Conservation (phyloP, 768 basidiomycete species). For the Pulveroboletus frians region DNA sequence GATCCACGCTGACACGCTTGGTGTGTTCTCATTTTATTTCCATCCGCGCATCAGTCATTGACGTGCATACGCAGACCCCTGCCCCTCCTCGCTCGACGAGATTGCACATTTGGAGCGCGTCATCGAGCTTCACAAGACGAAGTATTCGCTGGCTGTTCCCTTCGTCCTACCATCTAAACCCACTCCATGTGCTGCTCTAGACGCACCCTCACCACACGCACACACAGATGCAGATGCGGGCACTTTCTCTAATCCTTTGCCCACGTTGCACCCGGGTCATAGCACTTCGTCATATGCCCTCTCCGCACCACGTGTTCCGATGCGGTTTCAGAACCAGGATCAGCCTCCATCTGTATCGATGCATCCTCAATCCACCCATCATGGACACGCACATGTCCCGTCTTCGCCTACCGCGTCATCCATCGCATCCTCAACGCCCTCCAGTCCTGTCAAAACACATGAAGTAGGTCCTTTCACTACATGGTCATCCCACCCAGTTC, state of each 20-base stretch:
- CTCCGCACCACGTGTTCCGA: slow-evolving; percentile 4
- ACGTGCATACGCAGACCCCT: slow-evolving; percentile 33
- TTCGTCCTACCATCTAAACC: slow-evolving; percentile 39
- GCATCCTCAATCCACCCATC: not conserved
- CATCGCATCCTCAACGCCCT: slow-evolving; percentile 26
- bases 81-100: slow-evolving; percentile 53
- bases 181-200: slow-evolving; percentile 3
- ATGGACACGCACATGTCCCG: slow-evolving; percentile 6
- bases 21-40: slow-evolving; percentile 31
- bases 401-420: slow-evolving; percentile 21
- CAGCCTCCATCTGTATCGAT: not conserved
- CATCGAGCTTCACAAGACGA: slow-evolving; percentile 44
- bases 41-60: not conserved
- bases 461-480: slow-evolving; percentile 1
- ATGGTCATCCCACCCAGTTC: not conserved
- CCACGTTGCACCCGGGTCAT: not conserved
- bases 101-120: slow-evolving; percentile 52
- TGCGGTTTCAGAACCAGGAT: slow-evolving; percentile 10
- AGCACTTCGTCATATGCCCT: slow-evolving; percentile 4
- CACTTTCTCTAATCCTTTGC: slow-evolving; percentile 15
- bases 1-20: slow-evolving; percentile 45
- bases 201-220: not conserved
- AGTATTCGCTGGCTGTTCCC: slow-evolving; percentile 43
- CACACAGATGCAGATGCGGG: not conserved
- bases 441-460: slow-evolving; percentile 20